A percentile compares a stretch with the other conserved stretches of the same genome.
These are phyloP conservation scores for Stromatinia cepivora DNA, from an alignment of 2,329 filamentous ascomycete species.

Conservation along the genomic window DNA sequence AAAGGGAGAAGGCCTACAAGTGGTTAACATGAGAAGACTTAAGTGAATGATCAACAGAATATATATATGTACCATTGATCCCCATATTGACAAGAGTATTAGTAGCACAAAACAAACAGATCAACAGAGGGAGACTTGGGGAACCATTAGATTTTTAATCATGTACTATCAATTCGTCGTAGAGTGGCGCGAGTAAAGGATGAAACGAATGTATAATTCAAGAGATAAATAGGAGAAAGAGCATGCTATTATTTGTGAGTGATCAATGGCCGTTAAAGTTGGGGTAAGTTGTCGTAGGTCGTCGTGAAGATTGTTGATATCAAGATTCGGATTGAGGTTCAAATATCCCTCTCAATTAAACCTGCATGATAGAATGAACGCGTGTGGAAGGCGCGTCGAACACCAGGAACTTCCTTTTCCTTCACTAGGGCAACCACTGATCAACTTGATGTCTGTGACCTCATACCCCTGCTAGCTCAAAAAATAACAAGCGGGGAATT, in stretches of 20 bases:
- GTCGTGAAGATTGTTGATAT: conserved; percentile 14
- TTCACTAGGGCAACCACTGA: conserved; percentile 23
- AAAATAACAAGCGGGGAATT: conserved; percentile 24
- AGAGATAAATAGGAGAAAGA: neutral
- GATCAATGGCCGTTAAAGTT: neutral
- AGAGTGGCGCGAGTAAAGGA: conserved; percentile 2
- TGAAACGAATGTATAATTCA: conserved; percentile 18
- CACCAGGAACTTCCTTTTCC: conserved; percentile 10
- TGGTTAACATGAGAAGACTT: conserved; percentile 29
- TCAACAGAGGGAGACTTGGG: conserved; percentile 29
- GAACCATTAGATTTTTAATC: conserved; percentile 8
- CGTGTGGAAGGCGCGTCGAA: conserved; percentile 24
- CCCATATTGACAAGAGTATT: conserved; percentile 31
- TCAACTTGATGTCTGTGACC: conserved; percentile 18
- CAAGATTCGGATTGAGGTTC: neutral
- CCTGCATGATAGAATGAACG: conserved; percentile 21
- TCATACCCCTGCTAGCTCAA: conserved; percentile 5
- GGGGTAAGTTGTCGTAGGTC: neutral
- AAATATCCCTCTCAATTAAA: neutral
- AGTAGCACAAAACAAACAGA: conserved; percentile 30
- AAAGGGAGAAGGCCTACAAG: conserved; percentile 76
- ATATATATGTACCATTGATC: conserved; percentile 26
- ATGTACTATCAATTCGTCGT: conserved; percentile 1
- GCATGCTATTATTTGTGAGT: neutral
- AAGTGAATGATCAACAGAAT: conserved; percentile 4